A percentile compares a stretch with the other conserved stretches of the same genome.
Conservation (phyloP, 306 rosid genomes). For the peach (Prunus persica) region Prunus_persica_NCBIv2 NC_034011.1:4026001-4026500, state of each 20-base stretch:
- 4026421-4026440: conserved; percentile 19
- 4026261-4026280: neutral
- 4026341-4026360: neutral
- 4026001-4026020: neutral
- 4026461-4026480: neutral
- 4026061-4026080: neutral
- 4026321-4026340: conserved; percentile 18
- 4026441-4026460: conserved; percentile 15
- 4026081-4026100: neutral
- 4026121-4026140: neutral
- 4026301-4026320: neutral
- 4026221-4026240: conserved; percentile 58
- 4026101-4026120: neutral
- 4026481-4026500: neutral
- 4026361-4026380: neutral
- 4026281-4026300: neutral
- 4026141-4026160: conserved; percentile 4
- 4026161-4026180: conserved; percentile 26
- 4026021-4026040: neutral
- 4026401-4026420: neutral
- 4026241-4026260: conserved; percentile 2
- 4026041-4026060: neutral
- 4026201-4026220: conserved; percentile 61
- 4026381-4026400: neutral
- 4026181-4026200: conserved; percentile 54